Evolutionary conservation across 2,329 filamentous ascomycete genomes (phyloP).

Genomic region (Colletotrichum somersetense): DNA sequence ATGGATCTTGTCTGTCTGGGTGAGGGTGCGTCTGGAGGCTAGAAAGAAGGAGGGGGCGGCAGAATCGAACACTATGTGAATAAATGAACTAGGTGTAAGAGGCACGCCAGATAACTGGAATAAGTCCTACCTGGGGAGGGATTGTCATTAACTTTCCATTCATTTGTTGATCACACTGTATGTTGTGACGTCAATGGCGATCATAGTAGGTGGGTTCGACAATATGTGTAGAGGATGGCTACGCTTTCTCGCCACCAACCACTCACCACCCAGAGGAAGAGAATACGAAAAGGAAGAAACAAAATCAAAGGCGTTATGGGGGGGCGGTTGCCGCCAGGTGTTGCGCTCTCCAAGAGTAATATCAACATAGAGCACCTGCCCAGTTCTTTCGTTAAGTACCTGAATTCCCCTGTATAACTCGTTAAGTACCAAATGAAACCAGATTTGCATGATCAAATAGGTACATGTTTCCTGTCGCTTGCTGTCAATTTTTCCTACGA

Average conservation of each 20-base stretch:
- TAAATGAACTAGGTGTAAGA: not conserved
- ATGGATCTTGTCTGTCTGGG: not conserved
- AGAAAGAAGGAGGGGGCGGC: not conserved
- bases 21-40: not conserved
- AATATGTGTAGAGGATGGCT: not conserved
- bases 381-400: too few species aligned
- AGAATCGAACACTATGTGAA: not conserved
- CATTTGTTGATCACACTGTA: not conserved
- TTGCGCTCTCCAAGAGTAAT: not conserved
- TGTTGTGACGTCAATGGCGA: conserved; percentile 38
- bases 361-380: not conserved
- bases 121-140: not conserved
- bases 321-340: not conserved
- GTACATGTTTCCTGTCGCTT: not conserved
- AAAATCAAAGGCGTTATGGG: not conserved
- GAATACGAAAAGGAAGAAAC: not conserved
- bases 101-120: not conserved
- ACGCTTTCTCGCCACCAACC: not conserved
- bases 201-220: not conserved
- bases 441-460: not conserved
- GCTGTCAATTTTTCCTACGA: too few species aligned
- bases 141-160: not conserved
- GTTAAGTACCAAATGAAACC: too few species aligned
- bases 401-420: too few species aligned
- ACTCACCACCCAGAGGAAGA: not conserved